Evolutionary conservation across 2,329 filamentous ascomycete genomes (phyloP).

Genomic region (Hypoxylon sp.): DNA sequence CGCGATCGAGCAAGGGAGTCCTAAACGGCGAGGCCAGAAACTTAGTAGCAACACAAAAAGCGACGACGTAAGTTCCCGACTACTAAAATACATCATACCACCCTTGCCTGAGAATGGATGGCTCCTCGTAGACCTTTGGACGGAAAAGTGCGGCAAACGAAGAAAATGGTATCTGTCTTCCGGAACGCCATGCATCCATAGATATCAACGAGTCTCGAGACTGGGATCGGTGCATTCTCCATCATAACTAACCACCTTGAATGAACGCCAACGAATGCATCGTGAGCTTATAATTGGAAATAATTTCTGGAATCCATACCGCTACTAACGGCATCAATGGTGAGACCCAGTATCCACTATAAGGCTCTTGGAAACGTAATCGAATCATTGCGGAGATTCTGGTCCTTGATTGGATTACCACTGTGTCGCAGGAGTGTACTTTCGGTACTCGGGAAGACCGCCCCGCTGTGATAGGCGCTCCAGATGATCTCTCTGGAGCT

Average conservation of each 20-base stretch:
- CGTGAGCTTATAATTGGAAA: constrained; percentile 4
- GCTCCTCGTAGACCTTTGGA: constrained; percentile 2
- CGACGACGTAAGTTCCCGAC: constrained; percentile 28
- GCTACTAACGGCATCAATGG: neutral
- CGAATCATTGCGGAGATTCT: neutral
- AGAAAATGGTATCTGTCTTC: constrained; percentile 44
- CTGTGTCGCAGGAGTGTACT: neutral
- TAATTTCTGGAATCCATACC: constrained; percentile 2
- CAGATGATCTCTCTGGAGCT: constrained; percentile 74
- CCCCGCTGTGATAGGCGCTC: constrained; percentile 62
- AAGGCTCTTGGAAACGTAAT: neutral
- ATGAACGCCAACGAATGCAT: constrained; percentile 22
- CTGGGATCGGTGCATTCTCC: constrained; percentile 23
- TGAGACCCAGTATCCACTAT: neutral
- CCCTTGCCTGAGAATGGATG: constrained; percentile 14
- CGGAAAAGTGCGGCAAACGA: constrained; percentile 15
- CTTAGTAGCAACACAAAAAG: constrained; percentile 22
- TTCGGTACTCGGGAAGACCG: constrained; percentile 32
- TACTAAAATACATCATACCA: constrained; percentile 45
- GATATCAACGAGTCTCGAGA: constrained; percentile 8
- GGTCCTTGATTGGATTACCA: neutral
- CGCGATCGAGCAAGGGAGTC: constrained; percentile 43
- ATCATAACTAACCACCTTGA: constrained; percentile 16
- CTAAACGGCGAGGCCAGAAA: constrained; percentile 9
- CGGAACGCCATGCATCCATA: constrained; percentile 33